Percentiles rank a stretch among this genome's conserved stretches.
These are phyloP conservation scores for Lepraria neglecta DNA, from an alignment of 495 filamentous ascomycete genomes.

Conservation along the genomic window DNA sequence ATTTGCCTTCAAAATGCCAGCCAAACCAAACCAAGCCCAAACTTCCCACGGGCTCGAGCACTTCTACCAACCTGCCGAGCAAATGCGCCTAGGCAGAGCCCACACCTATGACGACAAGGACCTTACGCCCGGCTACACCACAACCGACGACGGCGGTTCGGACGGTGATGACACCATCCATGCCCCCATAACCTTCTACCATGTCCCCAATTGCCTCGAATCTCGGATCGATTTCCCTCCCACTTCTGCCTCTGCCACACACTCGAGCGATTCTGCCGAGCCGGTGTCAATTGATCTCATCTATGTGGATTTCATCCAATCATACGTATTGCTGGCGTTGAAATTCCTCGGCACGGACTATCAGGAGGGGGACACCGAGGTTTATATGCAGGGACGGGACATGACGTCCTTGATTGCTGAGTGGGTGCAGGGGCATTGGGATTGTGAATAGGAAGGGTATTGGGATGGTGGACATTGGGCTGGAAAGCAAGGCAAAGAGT, in stretches of 20 bases:
- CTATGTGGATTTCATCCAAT: conserved; percentile 85
- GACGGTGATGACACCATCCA: conserved; percentile 93
- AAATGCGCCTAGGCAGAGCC: conserved; percentile 29
- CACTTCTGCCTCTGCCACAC: conserved; percentile 22
- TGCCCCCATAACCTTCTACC: conserved; percentile 62
- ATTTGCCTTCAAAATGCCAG: conserved; percentile 8
- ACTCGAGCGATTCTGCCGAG: background rate
- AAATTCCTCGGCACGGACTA: conserved; percentile 56
- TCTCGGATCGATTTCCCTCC: conserved; percentile 50
- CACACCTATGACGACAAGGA: conserved; percentile 22
- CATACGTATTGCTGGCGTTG: conserved; percentile 67
- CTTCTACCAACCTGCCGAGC: background rate
- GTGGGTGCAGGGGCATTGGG: conserved; percentile 81
- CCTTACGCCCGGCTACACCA: conserved; percentile 78
- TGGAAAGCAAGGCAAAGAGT: no score
- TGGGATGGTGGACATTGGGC: no score
- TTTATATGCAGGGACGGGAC: conserved; percentile 58
- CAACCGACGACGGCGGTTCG: conserved; percentile 71
- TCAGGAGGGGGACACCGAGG: conserved; percentile 49
- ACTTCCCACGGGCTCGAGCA: background rate
- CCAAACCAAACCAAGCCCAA: background rate
- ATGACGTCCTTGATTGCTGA: conserved; percentile 67
- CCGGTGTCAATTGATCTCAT: conserved; percentile 77
- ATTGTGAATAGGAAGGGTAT: conserved; percentile 33
- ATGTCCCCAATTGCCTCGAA: conserved; percentile 77